Evolutionary conservation across 805 yeast species (phyloP).

Genomic region (Kockiozyma suomiensis): DNA sequence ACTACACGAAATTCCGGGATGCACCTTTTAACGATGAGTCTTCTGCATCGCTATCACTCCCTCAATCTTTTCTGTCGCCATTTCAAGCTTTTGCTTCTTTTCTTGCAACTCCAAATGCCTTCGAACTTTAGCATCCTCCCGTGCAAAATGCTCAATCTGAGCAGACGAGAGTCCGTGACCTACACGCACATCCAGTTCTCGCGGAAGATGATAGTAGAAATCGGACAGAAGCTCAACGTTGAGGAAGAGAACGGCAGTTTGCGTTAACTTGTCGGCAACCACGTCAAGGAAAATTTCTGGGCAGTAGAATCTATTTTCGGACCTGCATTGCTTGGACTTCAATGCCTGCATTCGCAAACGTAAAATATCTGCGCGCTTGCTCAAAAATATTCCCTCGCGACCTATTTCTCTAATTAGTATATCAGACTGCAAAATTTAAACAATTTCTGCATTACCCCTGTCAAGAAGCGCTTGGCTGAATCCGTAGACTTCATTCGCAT

Average conservation of each 20-base stretch:
- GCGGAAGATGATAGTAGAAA: constrained; percentile 93
- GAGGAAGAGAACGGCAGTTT: constrained; percentile 88
- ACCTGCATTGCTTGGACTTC: constrained; percentile 72
- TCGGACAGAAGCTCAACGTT: constrained; percentile 94
- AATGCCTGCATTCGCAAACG: constrained; percentile 75
- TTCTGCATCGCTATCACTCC: constrained; percentile 71
- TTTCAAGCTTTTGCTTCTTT: constrained; percentile 82
- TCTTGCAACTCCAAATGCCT: constrained; percentile 92
- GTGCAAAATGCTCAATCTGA: constrained; percentile 85
- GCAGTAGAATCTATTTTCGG: constrained; percentile 81
- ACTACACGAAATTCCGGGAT: too few relatives aligned
- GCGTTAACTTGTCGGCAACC: constrained; percentile 86
- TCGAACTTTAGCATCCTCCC: constrained; percentile 89
- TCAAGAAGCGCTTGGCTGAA: constrained; percentile 74
- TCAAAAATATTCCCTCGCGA: constrained; percentile 77
- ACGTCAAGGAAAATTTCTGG: constrained; percentile 94
- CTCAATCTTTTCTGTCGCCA: constrained; percentile 84
- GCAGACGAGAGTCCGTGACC: constrained; percentile 65
- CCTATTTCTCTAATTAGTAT: constrained; percentile 41
- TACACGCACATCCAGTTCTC: constrained; percentile 81
- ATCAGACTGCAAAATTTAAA: neutral
- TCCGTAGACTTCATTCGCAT: constrained; percentile 73
- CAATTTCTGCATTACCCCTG: constrained; percentile 47
- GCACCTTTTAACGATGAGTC: constrained; percentile 10
- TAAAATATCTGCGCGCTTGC: constrained; percentile 69